A percentile compares a stretch with the other conserved stretches of the same genome.
Evolutionary conservation across 805 yeast species (phyloP).

Genomic region (Debaryomyces castellii): DNA sequence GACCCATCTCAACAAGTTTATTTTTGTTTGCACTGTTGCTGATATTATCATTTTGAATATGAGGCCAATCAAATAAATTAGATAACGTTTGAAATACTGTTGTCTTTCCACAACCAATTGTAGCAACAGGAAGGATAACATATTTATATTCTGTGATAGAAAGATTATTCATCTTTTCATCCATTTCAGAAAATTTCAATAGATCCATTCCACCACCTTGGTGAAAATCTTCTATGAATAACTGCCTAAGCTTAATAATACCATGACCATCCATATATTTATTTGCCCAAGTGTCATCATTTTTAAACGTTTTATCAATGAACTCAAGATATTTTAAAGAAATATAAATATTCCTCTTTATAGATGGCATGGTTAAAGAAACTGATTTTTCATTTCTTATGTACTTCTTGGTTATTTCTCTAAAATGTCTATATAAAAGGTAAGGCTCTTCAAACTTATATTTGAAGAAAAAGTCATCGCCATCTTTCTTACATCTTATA

Average conservation of each 20-base stretch:
- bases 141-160: constrained; percentile 44
- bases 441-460: constrained; percentile 96
- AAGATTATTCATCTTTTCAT: constrained; percentile 14
- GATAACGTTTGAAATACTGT: constrained; percentile 66
- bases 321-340: constrained; percentile 70
- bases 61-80: constrained; percentile 59
- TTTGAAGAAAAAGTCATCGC: constrained; percentile 74
- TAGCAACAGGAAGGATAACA: constrained; percentile 78
- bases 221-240: constrained; percentile 53
- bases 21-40: constrained; percentile 46
- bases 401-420: constrained; percentile 76
- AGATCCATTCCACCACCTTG: constrained; percentile 58
- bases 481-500: constrained; percentile 54
- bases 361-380: constrained; percentile 32
- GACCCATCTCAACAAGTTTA: constrained; percentile 47
- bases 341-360: constrained; percentile 55
- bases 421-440: constrained; percentile 81
- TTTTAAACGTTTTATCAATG: constrained; percentile 54
- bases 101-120: constrained; percentile 94
- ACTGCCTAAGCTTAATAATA: constrained; percentile 68
- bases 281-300: constrained; percentile 21
- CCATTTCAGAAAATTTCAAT: constrained; percentile 45
- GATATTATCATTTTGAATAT: constrained; percentile 80
- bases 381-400: constrained; percentile 34
- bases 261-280: constrained; percentile 59